Percentiles rank a stretch among this genome's conserved stretches.
These are phyloP conservation scores for Fraxinus cuspidata DNA, from an alignment of 257 asterid genomes.

Conservation along the genomic window DNA sequence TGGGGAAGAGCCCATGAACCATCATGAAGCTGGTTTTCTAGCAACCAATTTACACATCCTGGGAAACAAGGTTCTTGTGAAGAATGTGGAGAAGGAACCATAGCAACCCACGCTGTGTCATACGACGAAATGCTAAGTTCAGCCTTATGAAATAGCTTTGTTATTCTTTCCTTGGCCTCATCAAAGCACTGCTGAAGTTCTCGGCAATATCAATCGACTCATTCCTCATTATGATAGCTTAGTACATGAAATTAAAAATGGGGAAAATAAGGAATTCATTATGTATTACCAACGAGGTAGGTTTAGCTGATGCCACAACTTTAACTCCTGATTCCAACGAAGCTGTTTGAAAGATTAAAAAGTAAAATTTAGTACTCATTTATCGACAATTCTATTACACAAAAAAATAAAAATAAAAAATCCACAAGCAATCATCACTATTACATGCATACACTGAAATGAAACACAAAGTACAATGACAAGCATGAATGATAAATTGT, in stretches of 20 bases:
- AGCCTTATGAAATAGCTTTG: slow-evolving; percentile 46
- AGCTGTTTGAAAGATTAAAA: slow-evolving; percentile 39
- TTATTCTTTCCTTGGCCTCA: slow-evolving; percentile 58
- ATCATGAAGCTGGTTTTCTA: slow-evolving; percentile 68
- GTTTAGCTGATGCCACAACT: slow-evolving; percentile 30
- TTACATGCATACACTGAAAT: neutral
- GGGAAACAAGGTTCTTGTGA: slow-evolving; percentile 67
- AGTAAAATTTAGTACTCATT: slow-evolving; percentile 4
- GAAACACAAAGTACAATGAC: neutral
- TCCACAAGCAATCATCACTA: neutral
- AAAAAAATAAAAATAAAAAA: neutral
- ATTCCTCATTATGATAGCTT: neutral
- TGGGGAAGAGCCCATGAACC: slow-evolving; percentile 95
- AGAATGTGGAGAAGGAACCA: slow-evolving; percentile 86
- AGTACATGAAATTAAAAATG: neutral
- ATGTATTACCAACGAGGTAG: slow-evolving; percentile 29
- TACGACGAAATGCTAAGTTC: slow-evolving; percentile 73
- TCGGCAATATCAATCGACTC: slow-evolving; percentile 21
- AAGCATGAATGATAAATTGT: neutral
- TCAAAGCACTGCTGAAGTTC: slow-evolving; percentile 45
- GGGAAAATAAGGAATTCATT: neutral
- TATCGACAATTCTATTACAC: neutral
- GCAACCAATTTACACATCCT: slow-evolving; percentile 66
- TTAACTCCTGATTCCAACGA: slow-evolving; percentile 38
- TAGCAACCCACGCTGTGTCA: slow-evolving; percentile 98